Evolutionary conservation across 768 basidiomycete species (phyloP).

Genomic region (Roridomyces roridus): DNA sequence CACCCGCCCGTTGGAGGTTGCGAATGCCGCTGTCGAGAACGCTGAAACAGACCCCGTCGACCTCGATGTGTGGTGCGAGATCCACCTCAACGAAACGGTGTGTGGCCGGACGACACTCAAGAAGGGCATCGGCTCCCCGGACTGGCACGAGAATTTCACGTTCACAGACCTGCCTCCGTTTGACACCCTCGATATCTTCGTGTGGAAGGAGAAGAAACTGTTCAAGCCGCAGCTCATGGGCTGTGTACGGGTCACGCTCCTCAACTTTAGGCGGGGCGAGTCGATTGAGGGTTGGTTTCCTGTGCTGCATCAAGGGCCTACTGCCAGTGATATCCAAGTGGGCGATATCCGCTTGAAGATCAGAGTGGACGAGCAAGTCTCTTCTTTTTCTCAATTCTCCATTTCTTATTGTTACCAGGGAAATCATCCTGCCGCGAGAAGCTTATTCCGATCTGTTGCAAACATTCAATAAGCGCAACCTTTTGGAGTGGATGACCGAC

Average conservation of each 20-base stretch:
- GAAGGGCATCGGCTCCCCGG: slow-evolving; percentile 66
- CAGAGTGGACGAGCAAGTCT: slow-evolving; percentile 73
- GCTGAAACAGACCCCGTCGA: slow-evolving; percentile 60
- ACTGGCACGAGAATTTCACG: slow-evolving; percentile 84
- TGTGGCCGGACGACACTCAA: slow-evolving; percentile 80
- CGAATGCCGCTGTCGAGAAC: slow-evolving; percentile 39
- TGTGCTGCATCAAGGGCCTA: slow-evolving; percentile 58
- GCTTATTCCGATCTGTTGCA: slow-evolving; percentile 69
- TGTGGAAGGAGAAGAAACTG: slow-evolving; percentile 74
- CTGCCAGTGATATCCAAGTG: slow-evolving; percentile 60
- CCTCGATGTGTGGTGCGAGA: slow-evolving; percentile 78
- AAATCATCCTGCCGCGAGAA: slow-evolving; percentile 76
- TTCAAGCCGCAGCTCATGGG: slow-evolving; percentile 65
- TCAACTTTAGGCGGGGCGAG: slow-evolving; percentile 77
- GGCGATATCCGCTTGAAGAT: slow-evolving; percentile 81
- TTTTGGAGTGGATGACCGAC: slow-evolving; percentile 77
- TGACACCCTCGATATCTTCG: slow-evolving; percentile 66
- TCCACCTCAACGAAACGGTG: slow-evolving; percentile 70
- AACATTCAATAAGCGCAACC: slow-evolving; percentile 64
- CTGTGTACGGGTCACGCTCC: slow-evolving; percentile 64
- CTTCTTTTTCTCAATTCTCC: neutral
- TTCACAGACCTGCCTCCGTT: slow-evolving; percentile 84
- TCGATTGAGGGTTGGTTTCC: slow-evolving; percentile 87
- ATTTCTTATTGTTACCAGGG: slow-evolving; percentile 48
- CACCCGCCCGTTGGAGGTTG: slow-evolving; percentile 41